Evolutionary conservation across 805 yeast species (phyloP), one percentile per base, ranked within the genome.

Genomic region (Candida koratica): DNA sequence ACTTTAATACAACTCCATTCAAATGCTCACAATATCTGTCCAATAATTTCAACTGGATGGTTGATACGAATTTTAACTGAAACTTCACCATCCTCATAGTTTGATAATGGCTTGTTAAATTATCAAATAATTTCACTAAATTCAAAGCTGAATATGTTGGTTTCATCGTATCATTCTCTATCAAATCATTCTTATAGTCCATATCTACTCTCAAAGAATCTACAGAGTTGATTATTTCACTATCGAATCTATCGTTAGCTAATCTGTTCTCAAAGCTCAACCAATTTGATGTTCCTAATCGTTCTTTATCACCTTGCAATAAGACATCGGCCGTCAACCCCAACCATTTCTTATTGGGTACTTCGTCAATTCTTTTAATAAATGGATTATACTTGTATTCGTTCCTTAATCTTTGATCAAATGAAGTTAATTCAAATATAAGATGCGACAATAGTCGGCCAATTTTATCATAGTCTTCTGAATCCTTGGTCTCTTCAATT

Each of bases 121-220:
- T 71, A 43, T 77, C 77, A 15, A 83, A 56, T 27, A 84, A 53
- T 46, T 77, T 78, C 28, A 67, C 67, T 41, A 83, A 53, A 32
- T 75, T 73, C 25, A 70, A 62, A 0, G 88, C 77, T 1, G 86
- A 74, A 42, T 71, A 71, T 0, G 87, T 81, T 0, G 90, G 88
- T 33, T 55, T 59, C 19, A 11, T 12, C 13, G 17, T 13, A 17
- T 17, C 22, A 11, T 38, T 25, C 13, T 35, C 34, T 10, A 8
- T 24, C 6, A 20, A 19, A 20, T 20, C 24, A 15, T 9, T 16
- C 23, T 52, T 54, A 41, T 51, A 67, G 33, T 83, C 89, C 42
- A 57, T 61, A 48, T 83, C 89, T 19, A 82, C 71, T 3, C 54
- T 56, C 53, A 80, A 77, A 0, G 84, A 77, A 44, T 72, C 67